Evolutionary conservation across 176 grass and related monocot genomes (phyloP).

Genomic region (Leersia perrieri): DNA sequence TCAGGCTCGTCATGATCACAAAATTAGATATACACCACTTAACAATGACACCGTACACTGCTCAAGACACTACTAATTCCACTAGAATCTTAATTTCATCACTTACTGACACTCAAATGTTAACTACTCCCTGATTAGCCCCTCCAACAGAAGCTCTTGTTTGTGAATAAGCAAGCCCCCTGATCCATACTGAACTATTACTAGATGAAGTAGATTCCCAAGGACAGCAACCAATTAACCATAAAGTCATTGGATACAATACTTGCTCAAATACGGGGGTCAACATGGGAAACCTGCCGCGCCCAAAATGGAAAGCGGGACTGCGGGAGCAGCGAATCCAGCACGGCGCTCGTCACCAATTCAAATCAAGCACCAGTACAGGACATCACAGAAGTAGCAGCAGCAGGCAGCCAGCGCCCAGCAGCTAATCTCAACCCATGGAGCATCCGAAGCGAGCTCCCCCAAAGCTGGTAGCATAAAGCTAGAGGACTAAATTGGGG

Average conservation of each 20-base stretch:
- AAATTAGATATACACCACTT: background rate
- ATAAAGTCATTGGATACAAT: background rate
- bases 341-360: background rate
- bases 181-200: background rate
- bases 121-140: background rate
- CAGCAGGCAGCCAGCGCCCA: too few species aligned
- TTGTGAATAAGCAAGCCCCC: background rate
- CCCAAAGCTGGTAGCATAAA: background rate
- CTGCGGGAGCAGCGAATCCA: slow-evolving; percentile 13
- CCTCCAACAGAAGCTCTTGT: background rate
- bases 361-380: background rate
- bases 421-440: background rate
- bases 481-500: slow-evolving; percentile 2
- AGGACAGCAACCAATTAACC: background rate
- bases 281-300: background rate
- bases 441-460: background rate
- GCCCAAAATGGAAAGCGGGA: slow-evolving; percentile 13
- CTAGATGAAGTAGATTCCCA: background rate
- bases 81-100: background rate
- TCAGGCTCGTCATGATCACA: background rate
- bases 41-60: background rate
- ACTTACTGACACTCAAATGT: background rate
- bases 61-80: background rate
- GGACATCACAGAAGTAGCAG: slow-evolving; percentile 8
- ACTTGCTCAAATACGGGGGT: background rate